phyloP scores from a whole-genome alignment of 176 grass and related monocot genomes.

The Elymus sibiricus region DNA sequence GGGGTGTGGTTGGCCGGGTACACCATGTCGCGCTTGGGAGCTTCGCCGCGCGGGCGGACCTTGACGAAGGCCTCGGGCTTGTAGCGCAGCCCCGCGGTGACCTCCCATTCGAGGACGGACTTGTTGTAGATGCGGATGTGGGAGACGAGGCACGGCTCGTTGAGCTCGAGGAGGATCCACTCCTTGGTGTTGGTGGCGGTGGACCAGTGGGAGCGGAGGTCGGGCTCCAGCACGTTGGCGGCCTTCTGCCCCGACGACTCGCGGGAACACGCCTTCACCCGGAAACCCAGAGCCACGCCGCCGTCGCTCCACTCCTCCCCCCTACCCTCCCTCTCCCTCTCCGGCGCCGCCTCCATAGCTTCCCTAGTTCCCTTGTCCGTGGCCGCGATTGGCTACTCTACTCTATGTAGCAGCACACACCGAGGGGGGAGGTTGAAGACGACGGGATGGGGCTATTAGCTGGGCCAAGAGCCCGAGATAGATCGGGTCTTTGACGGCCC shows the following conservation, averaged over 20 bases:
- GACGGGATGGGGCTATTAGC: neutral
- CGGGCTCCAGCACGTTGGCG: conserved; percentile 63
- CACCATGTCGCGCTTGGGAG: conserved; percentile 87
- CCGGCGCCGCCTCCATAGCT: conserved; percentile 3
- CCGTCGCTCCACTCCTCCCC: conserved; percentile 63
- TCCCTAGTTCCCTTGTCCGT: neutral
- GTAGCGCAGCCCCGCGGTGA: conserved; percentile 78
- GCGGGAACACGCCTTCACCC: conserved; percentile 81
- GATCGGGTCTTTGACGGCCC: neutral
- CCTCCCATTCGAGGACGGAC: conserved; percentile 94
- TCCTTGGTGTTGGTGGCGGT: conserved; percentile 91
- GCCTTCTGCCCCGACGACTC: conserved; percentile 89
- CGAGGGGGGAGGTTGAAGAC: conserved; percentile 7
- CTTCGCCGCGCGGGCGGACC: conserved; percentile 69
- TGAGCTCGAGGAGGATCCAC: conserved; percentile 96
- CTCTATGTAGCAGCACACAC: neutral
- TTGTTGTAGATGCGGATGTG: conserved; percentile 96
- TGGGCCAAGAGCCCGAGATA: neutral
- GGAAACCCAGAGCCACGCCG: conserved; percentile 49
- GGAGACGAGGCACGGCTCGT: conserved; percentile 82
- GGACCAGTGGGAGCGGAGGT: conserved; percentile 93
- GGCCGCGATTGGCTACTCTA: conserved; percentile 2
- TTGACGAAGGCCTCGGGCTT: conserved; percentile 94
- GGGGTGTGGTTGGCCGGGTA: conserved; percentile 75
- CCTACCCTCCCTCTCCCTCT: conserved; percentile 22